phyloP scores from a whole-genome alignment of 177 flowering plant species.

The Vitis hybrid region DNA sequence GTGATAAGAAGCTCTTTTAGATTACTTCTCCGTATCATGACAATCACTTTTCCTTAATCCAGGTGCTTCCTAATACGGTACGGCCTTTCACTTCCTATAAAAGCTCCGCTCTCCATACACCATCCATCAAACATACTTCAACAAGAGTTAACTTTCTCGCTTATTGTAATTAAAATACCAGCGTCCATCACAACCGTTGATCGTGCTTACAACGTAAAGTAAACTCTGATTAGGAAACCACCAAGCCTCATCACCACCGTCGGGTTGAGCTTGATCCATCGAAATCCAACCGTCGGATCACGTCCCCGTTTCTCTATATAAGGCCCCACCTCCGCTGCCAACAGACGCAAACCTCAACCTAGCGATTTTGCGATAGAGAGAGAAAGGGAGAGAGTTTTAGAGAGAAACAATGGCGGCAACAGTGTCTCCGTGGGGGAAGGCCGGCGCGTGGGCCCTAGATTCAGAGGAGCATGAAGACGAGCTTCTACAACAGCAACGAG shows the following conservation, averaged over 20 bases:
- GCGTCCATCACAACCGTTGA: no score
- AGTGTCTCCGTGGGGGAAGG: slow-evolving; percentile 78
- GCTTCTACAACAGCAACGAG: slow-evolving; percentile 30
- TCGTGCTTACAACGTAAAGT: no score
- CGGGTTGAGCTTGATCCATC: not conserved
- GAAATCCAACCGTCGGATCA: slow-evolving; percentile 18
- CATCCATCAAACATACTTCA: no score
- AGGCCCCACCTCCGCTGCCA: slow-evolving; percentile 9
- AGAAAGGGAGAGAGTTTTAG: slow-evolving; percentile 16
- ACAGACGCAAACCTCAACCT: slow-evolving; percentile 22
- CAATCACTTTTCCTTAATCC: no score
- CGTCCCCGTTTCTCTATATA: not conserved
- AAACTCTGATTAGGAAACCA: no score
- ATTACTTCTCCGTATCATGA: no score
- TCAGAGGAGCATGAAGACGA: slow-evolving; percentile 79
- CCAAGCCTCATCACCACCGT: not conserved
- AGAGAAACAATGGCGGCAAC: slow-evolving; percentile 53
- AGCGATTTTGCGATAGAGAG: slow-evolving; percentile 7
- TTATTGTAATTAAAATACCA: no score
- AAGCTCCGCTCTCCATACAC: no score
- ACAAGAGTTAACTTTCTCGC: no score
- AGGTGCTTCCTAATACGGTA: no score
- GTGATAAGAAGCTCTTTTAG: no score
- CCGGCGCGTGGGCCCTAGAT: slow-evolving; percentile 96
- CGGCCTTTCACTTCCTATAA: no score